phyloP scores from a whole-genome alignment of 2,329 filamentous ascomycete species.

The Fusarium begoniae region DNA sequence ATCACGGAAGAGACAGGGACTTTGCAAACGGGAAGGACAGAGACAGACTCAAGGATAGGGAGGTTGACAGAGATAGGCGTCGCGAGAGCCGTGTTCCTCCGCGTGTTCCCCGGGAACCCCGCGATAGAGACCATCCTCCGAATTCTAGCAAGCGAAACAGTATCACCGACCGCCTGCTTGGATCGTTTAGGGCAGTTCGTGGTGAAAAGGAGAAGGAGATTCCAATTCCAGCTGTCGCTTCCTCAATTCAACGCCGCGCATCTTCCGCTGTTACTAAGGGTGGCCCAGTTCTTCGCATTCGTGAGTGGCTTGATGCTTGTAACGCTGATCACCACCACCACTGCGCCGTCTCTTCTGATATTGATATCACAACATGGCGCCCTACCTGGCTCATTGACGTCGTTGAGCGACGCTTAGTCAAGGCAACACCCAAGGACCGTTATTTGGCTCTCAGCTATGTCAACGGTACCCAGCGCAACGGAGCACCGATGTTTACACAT shows the following conservation, averaged over 20 bases:
- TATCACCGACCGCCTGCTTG: conserved; percentile 52
- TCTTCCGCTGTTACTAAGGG: conserved; percentile 46
- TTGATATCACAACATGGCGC: conserved; percentile 47
- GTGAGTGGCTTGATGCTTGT: conserved; percentile 56
- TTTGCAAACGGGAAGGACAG: conserved; percentile 4
- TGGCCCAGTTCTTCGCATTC: conserved; percentile 51
- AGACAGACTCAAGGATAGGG: conserved; percentile 18
- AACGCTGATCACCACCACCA: conserved; percentile 54
- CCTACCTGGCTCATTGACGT: conserved; percentile 55
- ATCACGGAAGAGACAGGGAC: conserved; percentile 10
- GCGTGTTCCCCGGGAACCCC: conserved; percentile 27
- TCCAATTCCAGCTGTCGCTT: conserved; percentile 23
- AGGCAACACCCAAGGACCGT: conserved; percentile 50
- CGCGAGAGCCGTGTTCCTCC: conserved; percentile 35
- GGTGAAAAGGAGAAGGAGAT: conserved; percentile 40
- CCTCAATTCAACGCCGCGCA: conserved; percentile 44
- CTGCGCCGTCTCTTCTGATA: conserved; percentile 45
- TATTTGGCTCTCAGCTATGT: conserved; percentile 60
- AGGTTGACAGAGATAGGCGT: conserved; percentile 37
- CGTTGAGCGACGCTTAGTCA: conserved; percentile 51
- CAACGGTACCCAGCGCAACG: conserved; percentile 48
- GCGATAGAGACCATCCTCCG: conserved; percentile 33
- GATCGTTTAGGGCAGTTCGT: conserved; percentile 47
- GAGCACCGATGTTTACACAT: conserved; percentile 42
- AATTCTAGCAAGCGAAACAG: conserved; percentile 50